Evolutionary conservation across 1,284 basidiomycete species (phyloP).

Genomic region (Cryptococcus sp.): DNA sequence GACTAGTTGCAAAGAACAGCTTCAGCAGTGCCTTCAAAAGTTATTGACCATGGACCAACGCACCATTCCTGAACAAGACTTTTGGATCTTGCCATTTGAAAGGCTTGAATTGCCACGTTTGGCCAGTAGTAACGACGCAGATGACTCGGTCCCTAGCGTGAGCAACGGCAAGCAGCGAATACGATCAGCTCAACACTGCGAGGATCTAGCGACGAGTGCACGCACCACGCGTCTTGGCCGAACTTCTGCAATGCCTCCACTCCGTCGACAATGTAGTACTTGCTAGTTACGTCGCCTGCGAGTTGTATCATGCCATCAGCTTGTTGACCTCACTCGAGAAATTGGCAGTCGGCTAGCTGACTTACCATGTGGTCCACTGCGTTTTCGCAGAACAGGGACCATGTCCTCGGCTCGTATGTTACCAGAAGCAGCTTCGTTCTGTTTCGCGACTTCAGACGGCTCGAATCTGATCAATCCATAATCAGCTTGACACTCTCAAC

Average conservation of each 20-base stretch:
- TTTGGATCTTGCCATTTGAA: conserved; percentile 96
- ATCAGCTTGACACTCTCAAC: background rate
- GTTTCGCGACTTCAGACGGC: conserved; percentile 69
- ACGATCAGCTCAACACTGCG: background rate
- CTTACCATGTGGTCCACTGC: conserved; percentile 53
- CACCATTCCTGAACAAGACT: conserved; percentile 88
- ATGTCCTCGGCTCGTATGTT: conserved; percentile 79
- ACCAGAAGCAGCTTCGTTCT: conserved; percentile 58
- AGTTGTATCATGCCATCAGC: background rate
- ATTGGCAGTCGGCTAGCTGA: background rate
- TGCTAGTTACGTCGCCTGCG: conserved; percentile 57
- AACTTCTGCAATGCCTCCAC: conserved; percentile 90
- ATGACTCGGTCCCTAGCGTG: conserved; percentile 75
- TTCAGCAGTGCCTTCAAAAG: background rate
- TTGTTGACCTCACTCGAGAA: background rate
- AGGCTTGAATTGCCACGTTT: conserved; percentile 94
- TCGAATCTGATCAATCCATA: conserved; percentile 63
- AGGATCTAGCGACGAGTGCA: background rate
- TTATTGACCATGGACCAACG: conserved; percentile 33
- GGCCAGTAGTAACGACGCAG: conserved; percentile 95
- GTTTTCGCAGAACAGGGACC: conserved; percentile 75
- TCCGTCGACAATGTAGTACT: conserved; percentile 84
- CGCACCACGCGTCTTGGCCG: conserved; percentile 79
- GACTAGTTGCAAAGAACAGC: conserved; percentile 59
- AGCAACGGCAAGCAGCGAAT: background rate